Evolutionary conservation across 2,329 filamentous ascomycete species (phyloP).

Genomic region (Trichoderma sp.): DNA sequence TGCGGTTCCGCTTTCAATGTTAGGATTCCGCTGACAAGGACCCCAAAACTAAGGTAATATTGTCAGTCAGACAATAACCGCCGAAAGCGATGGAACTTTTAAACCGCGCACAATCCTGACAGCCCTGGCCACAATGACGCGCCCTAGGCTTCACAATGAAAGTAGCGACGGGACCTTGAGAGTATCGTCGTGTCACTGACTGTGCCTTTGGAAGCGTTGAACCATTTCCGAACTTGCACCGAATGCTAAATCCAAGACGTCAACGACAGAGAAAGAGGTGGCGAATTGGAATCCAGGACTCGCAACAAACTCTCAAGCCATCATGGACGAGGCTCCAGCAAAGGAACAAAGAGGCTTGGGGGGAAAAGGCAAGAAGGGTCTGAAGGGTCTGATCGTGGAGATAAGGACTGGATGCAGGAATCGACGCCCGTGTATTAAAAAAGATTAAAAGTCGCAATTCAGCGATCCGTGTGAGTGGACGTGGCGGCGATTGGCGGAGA

Average conservation of each 20-base stretch:
- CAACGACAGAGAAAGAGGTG: not conserved
- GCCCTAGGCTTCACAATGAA: not conserved
- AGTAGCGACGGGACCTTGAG: not conserved
- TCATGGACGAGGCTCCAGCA: not conserved
- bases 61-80: not conserved
- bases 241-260: not conserved
- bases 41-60: not conserved
- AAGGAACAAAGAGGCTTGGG: not conserved
- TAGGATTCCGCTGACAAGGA: not conserved
- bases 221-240: slow-evolving; percentile 13
- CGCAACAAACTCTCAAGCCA: not conserved
- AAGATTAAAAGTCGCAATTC: slow-evolving; percentile 14
- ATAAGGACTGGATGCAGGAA: slow-evolving; percentile 5
- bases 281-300: not conserved
- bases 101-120: not conserved
- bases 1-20: not conserved
- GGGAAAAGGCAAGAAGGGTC: too few relatives aligned
- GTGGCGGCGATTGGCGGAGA: slow-evolving; percentile 13
- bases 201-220: not conserved
- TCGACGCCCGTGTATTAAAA: not conserved
- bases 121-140: not conserved
- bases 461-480: slow-evolving; percentile 17
- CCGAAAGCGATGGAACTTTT: not conserved
- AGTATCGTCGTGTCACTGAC: slow-evolving; percentile 11
- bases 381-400: slow-evolving; percentile 2